Conservation (phyloP, 2,329 filamentous ascomycete genomes). For the Arthrobotrys iridis region DNA sequence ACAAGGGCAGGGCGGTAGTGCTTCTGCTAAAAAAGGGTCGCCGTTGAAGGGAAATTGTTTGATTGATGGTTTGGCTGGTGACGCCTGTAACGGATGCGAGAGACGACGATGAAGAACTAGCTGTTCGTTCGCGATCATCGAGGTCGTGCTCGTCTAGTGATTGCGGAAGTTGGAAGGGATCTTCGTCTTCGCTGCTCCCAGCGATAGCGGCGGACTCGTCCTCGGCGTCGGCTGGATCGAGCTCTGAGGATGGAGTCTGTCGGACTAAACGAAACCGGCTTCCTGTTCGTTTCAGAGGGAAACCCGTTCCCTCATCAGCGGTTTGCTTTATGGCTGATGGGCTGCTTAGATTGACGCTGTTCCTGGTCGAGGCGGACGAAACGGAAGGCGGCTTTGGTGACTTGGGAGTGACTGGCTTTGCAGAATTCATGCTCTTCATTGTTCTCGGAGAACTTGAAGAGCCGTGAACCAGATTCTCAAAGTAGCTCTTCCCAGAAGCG, state of each 20-base stretch:
- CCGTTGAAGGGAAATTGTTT: slow-evolving; percentile 29
- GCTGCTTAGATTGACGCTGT: slow-evolving; percentile 7
- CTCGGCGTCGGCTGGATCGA: slow-evolving; percentile 54
- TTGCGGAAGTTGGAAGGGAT: slow-evolving; percentile 38
- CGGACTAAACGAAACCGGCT: slow-evolving; percentile 43
- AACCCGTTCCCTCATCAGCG: slow-evolving; percentile 8
- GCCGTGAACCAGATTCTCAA: slow-evolving; percentile 23
- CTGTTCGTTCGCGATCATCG: slow-evolving; percentile 2
- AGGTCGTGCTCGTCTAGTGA: slow-evolving; percentile 23
- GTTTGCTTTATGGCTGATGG: neutral
- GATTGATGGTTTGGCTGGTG: neutral
- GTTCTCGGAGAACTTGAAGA: slow-evolving; percentile 30
- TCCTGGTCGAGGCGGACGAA: slow-evolving; percentile 20
- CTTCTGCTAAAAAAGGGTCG: slow-evolving; percentile 36
- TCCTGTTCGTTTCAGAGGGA: slow-evolving; percentile 24
- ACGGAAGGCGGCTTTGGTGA: slow-evolving; percentile 37
- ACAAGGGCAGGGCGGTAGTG: slow-evolving; percentile 35
- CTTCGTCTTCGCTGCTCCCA: slow-evolving; percentile 51
- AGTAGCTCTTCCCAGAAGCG: slow-evolving; percentile 38
- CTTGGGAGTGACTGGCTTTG: slow-evolving; percentile 12
- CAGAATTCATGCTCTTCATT: slow-evolving; percentile 17
- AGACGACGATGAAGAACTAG: slow-evolving; percentile 1
- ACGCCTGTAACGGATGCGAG: neutral
- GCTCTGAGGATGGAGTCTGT: slow-evolving; percentile 49
- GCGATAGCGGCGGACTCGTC: slow-evolving; percentile 49